Evolutionary conservation across 2,329 filamentous ascomycete species (phyloP).

Genomic region (Biscogniauxia sp.): DNA sequence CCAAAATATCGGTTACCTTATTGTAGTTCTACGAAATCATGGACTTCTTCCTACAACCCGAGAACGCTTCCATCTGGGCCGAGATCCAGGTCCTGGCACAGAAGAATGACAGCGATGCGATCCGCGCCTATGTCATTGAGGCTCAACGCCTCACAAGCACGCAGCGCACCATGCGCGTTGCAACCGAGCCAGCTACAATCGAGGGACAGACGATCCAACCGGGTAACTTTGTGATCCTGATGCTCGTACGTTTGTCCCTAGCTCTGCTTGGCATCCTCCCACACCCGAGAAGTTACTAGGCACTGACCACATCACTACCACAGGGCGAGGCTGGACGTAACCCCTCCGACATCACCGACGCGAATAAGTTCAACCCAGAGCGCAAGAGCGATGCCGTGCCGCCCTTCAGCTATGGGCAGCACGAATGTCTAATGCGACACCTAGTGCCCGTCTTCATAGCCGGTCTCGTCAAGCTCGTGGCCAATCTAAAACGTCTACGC

Average conservation of each 20-base stretch:
- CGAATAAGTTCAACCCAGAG: conserved; percentile 41
- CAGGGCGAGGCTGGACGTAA: conserved; percentile 41
- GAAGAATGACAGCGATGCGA: conserved; percentile 33
- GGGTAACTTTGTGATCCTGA: conserved; percentile 39
- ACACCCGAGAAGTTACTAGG: conserved; percentile 13
- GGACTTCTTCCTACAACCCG: conserved; percentile 39
- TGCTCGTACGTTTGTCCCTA: conserved; percentile 35
- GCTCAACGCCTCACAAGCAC: conserved; percentile 40
- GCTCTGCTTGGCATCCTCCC: too few relatives aligned
- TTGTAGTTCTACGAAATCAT: conserved; percentile 42
- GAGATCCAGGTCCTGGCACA: conserved; percentile 41
- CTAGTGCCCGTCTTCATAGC: conserved; percentile 40
- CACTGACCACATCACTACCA: background rate
- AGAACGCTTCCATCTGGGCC: conserved; percentile 41
- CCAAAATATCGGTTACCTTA: conserved; percentile 14
- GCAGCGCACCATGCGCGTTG: conserved; percentile 39
- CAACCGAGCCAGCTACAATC: conserved; percentile 33
- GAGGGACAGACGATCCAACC: conserved; percentile 39
- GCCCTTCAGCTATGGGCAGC: conserved; percentile 45
- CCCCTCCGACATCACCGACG: conserved; percentile 35
- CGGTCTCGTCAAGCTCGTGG: conserved; percentile 42
- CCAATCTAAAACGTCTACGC: conserved; percentile 43
- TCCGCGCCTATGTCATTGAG: conserved; percentile 40
- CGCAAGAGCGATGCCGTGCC: conserved; percentile 40
- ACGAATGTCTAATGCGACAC: conserved; percentile 44